phyloP scores from a whole-genome alignment of 106 monocot genomes.

The Narthecium ossifragum region DNA sequence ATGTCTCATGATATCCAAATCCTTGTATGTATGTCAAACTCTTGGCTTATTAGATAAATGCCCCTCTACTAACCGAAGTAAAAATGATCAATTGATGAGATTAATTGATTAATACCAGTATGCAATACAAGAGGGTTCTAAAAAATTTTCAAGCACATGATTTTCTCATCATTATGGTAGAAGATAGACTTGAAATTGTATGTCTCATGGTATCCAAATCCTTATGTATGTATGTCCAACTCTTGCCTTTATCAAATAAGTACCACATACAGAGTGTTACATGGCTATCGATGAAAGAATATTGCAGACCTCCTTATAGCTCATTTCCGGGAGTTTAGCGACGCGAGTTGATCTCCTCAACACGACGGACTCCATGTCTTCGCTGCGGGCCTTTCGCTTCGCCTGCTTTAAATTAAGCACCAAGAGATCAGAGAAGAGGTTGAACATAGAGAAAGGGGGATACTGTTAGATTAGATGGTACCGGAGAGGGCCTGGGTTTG shows the following conservation, averaged over 20 bases:
- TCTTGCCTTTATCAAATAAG: not conserved
- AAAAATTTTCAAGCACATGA: not conserved
- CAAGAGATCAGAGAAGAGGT: too few relatives aligned
- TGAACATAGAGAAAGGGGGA: too few relatives aligned
- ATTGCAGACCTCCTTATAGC: constrained; percentile 42
- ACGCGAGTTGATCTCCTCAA: constrained; percentile 48
- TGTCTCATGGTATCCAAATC: too few relatives aligned
- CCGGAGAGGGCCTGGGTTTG: too few relatives aligned
- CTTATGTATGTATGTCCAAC: too few relatives aligned
- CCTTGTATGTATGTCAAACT: too few relatives aligned
- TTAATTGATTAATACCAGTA: too few relatives aligned
- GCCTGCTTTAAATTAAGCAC: constrained; percentile 27
- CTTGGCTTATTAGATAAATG: not conserved
- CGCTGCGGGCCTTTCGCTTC: constrained; percentile 24
- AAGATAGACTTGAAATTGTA: not conserved
- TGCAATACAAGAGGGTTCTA: not conserved
- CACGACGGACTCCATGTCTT: constrained; percentile 8
- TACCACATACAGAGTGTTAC: not conserved
- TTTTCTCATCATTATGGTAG: not conserved
- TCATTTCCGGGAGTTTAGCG: constrained; percentile 31
- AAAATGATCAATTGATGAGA: too few relatives aligned
- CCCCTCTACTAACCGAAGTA: too few relatives aligned
- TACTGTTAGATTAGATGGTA: too few relatives aligned
- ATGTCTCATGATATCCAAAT: too few relatives aligned
- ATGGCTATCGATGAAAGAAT: not conserved